Evolutionary conservation across 2,329 filamentous ascomycete genomes (phyloP), one percentile per base, ranked within the genome.

Genomic region (Xylariaceae sp.): DNA sequence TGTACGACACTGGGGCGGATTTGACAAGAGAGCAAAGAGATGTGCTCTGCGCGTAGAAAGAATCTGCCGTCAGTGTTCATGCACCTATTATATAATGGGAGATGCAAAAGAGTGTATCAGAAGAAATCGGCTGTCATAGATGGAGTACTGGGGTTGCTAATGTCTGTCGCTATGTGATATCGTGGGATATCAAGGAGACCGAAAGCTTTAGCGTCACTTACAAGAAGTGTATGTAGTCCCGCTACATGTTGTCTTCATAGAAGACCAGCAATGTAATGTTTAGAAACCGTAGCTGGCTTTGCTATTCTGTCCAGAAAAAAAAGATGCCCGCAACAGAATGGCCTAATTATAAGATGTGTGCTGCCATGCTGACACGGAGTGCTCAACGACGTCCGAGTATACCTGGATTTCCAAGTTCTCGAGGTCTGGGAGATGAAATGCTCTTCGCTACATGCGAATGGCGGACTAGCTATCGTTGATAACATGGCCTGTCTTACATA

Each of bases 171-270:
- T 55, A 52, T 19, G 40, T n/a, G 47, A 61, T 57, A 51, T 58
- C 47, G 45, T 52, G 40, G 43, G 48, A 56, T 55, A 53, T 56
- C 51, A 7, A 48, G 44, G 42, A 40, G 51, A 52, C 49, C 45
- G 42, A 36, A 27, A 19, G 52, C 55, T 53, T 54, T 49, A 40
- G 45, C 40, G 42, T 39, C 41, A 51, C 53, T 55, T 42, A 22
- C 19, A 43, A 17, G 33, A 39, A 50, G 48, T 48, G 54, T 57
- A 59, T 52, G 53, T 63, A 61, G 49, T 47, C 46, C 33, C 44
- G 42, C 36, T 30, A 19, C 49, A 47, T 47, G 47, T 50, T 48
- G 41, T 47, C 47, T 55, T 44, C 49, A 49, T 49, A 55, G 45
- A 51, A 27, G 22, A 27, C 22, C 4, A 51, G 45, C 44, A 52